A percentile compares a stretch with the other conserved stretches of the same genome.
Conservation (phyloP, 1,284 basidiomycete genomes). For the Ganoderma sinense region DNA sequence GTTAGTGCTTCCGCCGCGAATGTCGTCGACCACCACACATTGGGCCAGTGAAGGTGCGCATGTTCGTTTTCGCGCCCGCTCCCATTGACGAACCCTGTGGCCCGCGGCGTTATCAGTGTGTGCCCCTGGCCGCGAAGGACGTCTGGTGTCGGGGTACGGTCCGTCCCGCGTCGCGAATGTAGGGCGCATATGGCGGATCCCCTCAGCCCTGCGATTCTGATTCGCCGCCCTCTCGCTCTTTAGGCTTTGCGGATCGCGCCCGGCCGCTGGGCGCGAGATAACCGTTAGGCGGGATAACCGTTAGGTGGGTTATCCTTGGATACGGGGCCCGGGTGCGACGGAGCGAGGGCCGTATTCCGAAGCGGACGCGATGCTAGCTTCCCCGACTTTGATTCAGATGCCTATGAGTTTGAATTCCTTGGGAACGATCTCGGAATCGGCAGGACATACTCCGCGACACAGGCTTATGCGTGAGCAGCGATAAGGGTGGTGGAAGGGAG, state of each 20-base stretch:
- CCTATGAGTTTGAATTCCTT: not conserved
- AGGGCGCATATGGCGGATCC: not conserved
- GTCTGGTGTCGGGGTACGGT: slow-evolving; percentile 5
- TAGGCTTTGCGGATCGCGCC: slow-evolving; percentile 28
- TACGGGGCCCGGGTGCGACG: slow-evolving; percentile 6
- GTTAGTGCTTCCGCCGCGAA: not conserved
- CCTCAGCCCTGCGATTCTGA: slow-evolving; percentile 1
- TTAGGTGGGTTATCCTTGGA: slow-evolving; percentile 8
- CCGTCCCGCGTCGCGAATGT: slow-evolving; percentile 1
- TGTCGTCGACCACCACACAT: not conserved
- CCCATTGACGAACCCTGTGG: not conserved
- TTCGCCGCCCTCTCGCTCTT: slow-evolving; percentile 10
- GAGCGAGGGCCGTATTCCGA: slow-evolving; percentile 8
- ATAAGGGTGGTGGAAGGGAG: not conserved
- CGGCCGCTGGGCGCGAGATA: slow-evolving; percentile 14
- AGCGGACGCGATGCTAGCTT: not conserved
- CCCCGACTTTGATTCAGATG: not conserved
- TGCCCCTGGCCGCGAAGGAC: slow-evolving; percentile 3
- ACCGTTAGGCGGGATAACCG: slow-evolving; percentile 6
- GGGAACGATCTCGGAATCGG: slow-evolving; percentile 2
- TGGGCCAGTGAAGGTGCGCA: not conserved
- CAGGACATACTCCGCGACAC: not conserved
- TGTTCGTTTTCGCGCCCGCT: not conserved
- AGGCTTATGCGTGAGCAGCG: not conserved
- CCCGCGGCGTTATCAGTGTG: not conserved